Evolutionary conservation across 495 filamentous ascomycete genomes (phyloP), one percentile per base, ranked within the genome.

Genomic region (Penicillium daleae): DNA sequence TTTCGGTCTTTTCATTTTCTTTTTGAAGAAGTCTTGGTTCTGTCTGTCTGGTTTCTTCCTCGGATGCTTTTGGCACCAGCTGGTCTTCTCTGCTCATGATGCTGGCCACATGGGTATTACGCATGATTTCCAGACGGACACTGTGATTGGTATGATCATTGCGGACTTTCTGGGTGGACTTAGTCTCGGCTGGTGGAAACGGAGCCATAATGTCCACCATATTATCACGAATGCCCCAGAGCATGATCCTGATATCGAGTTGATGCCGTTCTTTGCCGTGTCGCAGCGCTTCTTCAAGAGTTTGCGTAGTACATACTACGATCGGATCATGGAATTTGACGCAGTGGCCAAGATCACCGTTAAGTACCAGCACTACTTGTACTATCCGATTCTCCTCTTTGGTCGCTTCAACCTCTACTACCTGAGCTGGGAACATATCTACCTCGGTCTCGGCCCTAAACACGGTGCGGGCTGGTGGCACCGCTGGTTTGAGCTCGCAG

Each of bases 101-200:
- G 92, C 95, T 39, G 93, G 93, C 4, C 95, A 99, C 75, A 96
- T 97, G 90, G 95, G 90, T 59, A 97, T 99, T 64, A 99, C 95
- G 27, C 94, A 97, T 70, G 76, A 87, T 68, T 97, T 92, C 74
- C 86, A 88, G 24, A 76, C 84, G 19, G 95, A 99, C 76, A 89
- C 89, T 6, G 78, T 89, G 39, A 92, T 98, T 66, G 93, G 92
- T 37, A 96, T 98, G 66, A 76, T 96, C 57, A 90, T 98, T 66
- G 93, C 94, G 19, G 88, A 96, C 72, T 98, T 90, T 65, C 78
- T 93, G 4, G 95, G 95, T 24, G 95, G 95, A 4, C 77, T 99
- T 12, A 94, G 90, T 48, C 64, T 95, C 9, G 91, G 94, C 10
- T 99, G 95, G 95, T 99, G 95, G 95, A 99, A 99, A 75, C 84